These are phyloP conservation scores for Eragrostis nindensis DNA, from an alignment of 176 grass and related monocot species.

Conservation along the genomic window DNA sequence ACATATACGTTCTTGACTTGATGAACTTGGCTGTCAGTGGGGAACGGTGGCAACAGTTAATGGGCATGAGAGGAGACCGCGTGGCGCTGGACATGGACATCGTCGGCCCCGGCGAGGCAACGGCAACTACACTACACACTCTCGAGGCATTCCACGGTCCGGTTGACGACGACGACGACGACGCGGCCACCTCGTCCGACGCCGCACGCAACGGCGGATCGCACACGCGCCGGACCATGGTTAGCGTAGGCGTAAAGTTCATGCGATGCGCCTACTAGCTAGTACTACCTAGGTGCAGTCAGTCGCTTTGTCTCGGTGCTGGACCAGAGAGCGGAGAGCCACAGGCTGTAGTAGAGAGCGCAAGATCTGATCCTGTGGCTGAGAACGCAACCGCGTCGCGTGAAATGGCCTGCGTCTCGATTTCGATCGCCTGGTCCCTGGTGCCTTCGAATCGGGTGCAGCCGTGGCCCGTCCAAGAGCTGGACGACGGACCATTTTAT, in stretches of 20 bases:
- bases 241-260: too few relatives aligned
- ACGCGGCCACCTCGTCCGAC: too few relatives aligned
- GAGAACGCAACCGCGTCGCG: background rate
- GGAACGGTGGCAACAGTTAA: background rate
- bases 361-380: conserved; percentile 2
- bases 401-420: too few relatives aligned
- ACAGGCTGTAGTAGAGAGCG: too few relatives aligned
- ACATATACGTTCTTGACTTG: too few relatives aligned
- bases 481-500: background rate
- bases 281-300: too few relatives aligned
- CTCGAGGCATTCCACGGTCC: background rate
- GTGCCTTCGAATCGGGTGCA: conserved; percentile 14
- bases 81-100: background rate
- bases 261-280: too few relatives aligned
- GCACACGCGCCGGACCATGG: background rate
- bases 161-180: too few relatives aligned
- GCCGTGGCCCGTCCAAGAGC: background rate
- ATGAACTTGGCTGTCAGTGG: too few relatives aligned
- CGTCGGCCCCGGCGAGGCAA: background rate
- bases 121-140: background rate
- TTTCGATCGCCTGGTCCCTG: background rate
- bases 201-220: background rate
- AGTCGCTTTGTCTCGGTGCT: too few relatives aligned
- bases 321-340: too few relatives aligned
- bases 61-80: background rate